A percentile compares a stretch with the other conserved stretches of the same genome.
Evolutionary conservation across 345 rosid genomes (phyloP).

Genomic region (Brassica nigra): DNA sequence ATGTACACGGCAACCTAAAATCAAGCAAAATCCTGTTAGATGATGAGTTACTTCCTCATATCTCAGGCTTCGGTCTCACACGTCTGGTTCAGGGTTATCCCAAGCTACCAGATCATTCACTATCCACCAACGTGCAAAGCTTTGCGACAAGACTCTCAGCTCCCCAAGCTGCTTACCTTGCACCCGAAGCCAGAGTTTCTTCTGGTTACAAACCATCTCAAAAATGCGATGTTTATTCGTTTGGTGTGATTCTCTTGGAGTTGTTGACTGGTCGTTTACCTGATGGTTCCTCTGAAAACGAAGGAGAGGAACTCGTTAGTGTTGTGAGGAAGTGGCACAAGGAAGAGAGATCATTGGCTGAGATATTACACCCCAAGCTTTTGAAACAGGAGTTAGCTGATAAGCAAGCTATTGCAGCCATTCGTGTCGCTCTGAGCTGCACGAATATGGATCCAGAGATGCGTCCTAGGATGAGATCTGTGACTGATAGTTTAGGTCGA

Average conservation of each 20-base stretch:
- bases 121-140: conserved; percentile 20
- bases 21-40: conserved; percentile 83
- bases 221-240: conserved; percentile 84
- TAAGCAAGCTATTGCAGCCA: conserved; percentile 70
- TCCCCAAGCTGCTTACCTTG: conserved; percentile 63
- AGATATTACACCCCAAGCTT: conserved; percentile 76
- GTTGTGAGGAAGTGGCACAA: conserved; percentile 83
- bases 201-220: conserved; percentile 58
- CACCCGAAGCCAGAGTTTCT: conserved; percentile 75
- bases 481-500: conserved; percentile 76
- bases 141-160: conserved; percentile 62
- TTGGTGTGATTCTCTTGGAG: conserved; percentile 80
- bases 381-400: conserved; percentile 65
- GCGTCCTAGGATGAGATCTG: conserved; percentile 86
- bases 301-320: conserved; percentile 68
- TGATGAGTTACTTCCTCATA: conserved; percentile 65
- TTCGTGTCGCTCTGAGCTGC: conserved; percentile 79
- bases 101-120: conserved; percentile 7
- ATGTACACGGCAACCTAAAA: conserved; percentile 74
- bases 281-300: conserved; percentile 54
- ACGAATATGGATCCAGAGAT: conserved; percentile 73
- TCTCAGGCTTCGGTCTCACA: conserved; percentile 80
- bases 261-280: conserved; percentile 85
- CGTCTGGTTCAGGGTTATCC: conserved; percentile 50
- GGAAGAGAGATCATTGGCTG: conserved; percentile 69